Conservation (phyloP, 148 eudicot genomes). For the Diospyros lotus region DNA sequence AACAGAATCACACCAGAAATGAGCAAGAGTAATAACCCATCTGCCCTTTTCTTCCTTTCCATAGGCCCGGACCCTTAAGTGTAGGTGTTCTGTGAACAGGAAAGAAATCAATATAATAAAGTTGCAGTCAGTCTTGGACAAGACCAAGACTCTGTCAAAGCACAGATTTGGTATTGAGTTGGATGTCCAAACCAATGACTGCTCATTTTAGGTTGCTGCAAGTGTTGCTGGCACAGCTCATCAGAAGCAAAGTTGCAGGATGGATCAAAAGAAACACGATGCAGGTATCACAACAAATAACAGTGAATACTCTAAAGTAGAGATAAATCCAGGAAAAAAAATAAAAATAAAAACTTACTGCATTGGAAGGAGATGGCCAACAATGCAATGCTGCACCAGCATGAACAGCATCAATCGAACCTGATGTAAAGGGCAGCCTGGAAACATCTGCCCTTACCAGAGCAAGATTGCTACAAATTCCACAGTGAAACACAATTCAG, state of each 20-base stretch:
- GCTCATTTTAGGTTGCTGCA: background rate
- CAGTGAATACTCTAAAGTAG: background rate
- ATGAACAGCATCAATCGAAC: constrained; percentile 95
- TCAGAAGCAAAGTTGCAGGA: background rate
- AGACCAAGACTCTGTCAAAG: background rate
- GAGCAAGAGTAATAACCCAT: too few species aligned
- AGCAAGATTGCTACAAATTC: constrained; percentile 73
- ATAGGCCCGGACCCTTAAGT: too few species aligned
- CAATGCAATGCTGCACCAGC: constrained; percentile 99
- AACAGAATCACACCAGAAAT: too few species aligned
- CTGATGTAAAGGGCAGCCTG: constrained; percentile 87
- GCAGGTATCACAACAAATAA: background rate
- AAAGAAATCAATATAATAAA: background rate
- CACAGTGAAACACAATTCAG: constrained; percentile 18
- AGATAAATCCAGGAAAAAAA: background rate
- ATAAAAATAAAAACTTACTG: constrained; percentile 41
- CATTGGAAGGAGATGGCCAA: constrained; percentile 98
- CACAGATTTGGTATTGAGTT: background rate
- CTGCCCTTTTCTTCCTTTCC: too few species aligned
- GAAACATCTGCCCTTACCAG: constrained; percentile 97
- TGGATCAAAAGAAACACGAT: background rate
- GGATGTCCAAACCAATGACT: background rate
- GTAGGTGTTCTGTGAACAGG: background rate
- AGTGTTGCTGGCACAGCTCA: background rate
- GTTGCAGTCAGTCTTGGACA: background rate